phyloP scores from a whole-genome alignment of 2,329 filamentous ascomycete species.

The Alternaria gansuensis region DNA sequence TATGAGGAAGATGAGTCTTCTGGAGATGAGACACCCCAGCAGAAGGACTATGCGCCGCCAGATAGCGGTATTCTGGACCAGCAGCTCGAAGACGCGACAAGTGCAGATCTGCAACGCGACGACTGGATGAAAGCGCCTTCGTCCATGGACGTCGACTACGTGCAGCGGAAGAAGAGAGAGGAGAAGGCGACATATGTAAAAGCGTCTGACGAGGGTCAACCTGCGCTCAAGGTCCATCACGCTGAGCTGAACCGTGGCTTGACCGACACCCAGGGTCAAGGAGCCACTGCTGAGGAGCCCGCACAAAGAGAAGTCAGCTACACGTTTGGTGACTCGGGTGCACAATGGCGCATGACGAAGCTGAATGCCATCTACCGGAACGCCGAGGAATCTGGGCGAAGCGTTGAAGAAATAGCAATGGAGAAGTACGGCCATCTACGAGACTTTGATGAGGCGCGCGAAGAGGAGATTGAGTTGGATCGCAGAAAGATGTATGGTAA shows the following conservation, averaged over 20 bases:
- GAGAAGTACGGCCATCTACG: conserved; percentile 82
- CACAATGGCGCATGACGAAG: conserved; percentile 96
- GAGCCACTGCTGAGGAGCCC: conserved; percentile 55
- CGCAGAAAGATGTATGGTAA: conserved; percentile 82
- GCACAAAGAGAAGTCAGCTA: conserved; percentile 75
- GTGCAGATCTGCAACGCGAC: conserved; percentile 70
- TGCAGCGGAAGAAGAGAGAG: conserved; percentile 67
- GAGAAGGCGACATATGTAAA: conserved; percentile 55
- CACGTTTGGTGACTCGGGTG: conserved; percentile 86
- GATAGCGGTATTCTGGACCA: conserved; percentile 57
- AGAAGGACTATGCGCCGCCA: conserved; percentile 57
- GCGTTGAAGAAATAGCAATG: conserved; percentile 81
- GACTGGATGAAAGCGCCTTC: conserved; percentile 95
- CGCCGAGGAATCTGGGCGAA: conserved; percentile 75
- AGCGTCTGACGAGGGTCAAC: conserved; percentile 64
- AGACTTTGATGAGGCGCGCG: conserved; percentile 89
- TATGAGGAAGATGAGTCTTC: conserved; percentile 45
- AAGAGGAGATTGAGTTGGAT: conserved; percentile 92
- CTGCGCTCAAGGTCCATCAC: conserved; percentile 76
- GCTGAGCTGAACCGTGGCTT: conserved; percentile 82
- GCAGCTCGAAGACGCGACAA: conserved; percentile 50
- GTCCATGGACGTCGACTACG: conserved; percentile 83
- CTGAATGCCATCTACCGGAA: conserved; percentile 84
- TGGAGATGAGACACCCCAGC: conserved; percentile 47
- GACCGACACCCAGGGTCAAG: conserved; percentile 60